phyloP scores from a whole-genome alignment of 805 yeast genomes.

The Cyberlindnera subsufficiens region DNA sequence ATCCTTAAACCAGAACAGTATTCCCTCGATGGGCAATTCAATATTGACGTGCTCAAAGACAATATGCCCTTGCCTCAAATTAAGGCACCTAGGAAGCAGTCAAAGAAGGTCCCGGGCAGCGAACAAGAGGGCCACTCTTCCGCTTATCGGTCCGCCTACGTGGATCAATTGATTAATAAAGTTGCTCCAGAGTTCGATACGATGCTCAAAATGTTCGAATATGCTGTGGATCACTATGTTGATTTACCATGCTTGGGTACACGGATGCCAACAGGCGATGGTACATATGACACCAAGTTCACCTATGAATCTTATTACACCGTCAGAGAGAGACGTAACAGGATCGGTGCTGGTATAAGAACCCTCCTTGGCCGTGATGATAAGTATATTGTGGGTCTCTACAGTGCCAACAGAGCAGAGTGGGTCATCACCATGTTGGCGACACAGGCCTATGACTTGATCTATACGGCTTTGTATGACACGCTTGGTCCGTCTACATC shows the following conservation, averaged over 20 bases:
- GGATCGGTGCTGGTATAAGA: slow-evolving; percentile 39
- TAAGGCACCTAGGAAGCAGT: not conserved
- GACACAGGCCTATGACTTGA: slow-evolving; percentile 40
- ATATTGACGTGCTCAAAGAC: slow-evolving; percentile 1
- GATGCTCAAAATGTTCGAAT: slow-evolving; percentile 33
- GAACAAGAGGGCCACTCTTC: slow-evolving; percentile 34
- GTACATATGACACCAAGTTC: slow-evolving; percentile 33
- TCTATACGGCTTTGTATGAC: slow-evolving; percentile 38
- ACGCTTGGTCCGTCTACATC: slow-evolving; percentile 46
- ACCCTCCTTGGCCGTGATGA: slow-evolving; percentile 12
- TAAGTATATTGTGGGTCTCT: slow-evolving; percentile 38
- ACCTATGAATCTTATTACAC: slow-evolving; percentile 33
- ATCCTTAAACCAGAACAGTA: slow-evolving; percentile 3
- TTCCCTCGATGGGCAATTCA: slow-evolving; percentile 3
- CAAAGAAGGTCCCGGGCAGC: slow-evolving; percentile 26
- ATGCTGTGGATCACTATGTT: slow-evolving; percentile 29
- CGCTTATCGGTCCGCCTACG: slow-evolving; percentile 37
- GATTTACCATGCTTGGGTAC: slow-evolving; percentile 10
- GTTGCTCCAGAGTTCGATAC: slow-evolving; percentile 40
- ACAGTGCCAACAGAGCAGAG: slow-evolving; percentile 44
- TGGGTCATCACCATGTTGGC: slow-evolving; percentile 60
- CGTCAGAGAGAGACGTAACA: slow-evolving; percentile 24
- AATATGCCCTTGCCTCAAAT: slow-evolving; percentile 3
- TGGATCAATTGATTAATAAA: slow-evolving; percentile 27
- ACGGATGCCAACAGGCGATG: slow-evolving; percentile 23